Conservation (phyloP, 2,329 filamentous ascomycete species). For the Fusarium chlamydosporum region DNA sequence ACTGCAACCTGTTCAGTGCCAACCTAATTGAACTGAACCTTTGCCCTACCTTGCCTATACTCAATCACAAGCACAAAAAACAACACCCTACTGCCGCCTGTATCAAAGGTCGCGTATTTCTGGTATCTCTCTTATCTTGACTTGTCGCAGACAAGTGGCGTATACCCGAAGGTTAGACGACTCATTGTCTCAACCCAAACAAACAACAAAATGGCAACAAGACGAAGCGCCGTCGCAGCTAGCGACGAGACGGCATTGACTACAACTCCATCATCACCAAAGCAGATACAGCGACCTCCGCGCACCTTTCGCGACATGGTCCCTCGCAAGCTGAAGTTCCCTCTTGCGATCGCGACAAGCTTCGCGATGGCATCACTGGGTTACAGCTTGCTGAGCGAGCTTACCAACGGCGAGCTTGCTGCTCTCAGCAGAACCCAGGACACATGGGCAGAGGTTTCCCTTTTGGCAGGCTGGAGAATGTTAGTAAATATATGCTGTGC, state of each 20-base stretch:
- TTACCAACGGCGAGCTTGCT: constrained; percentile 75
- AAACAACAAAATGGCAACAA: constrained; percentile 42
- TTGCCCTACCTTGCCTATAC: constrained; percentile 9
- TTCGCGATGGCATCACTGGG: constrained; percentile 74
- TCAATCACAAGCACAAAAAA: constrained; percentile 29
- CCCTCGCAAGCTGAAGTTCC: constrained; percentile 64
- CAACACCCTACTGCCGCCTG: background rate
- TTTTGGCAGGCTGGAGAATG: constrained; percentile 68
- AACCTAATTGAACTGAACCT: background rate
- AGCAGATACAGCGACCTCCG: constrained; percentile 22
- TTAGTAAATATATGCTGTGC: constrained; percentile 57
- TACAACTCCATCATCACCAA: constrained; percentile 30
- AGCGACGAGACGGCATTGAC: constrained; percentile 40
- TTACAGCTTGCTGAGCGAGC: constrained; percentile 72
- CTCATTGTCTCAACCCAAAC: constrained; percentile 5
- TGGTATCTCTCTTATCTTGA: constrained; percentile 3
- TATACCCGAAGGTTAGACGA: background rate
- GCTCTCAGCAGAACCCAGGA: constrained; percentile 74
- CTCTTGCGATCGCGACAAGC: constrained; percentile 67
- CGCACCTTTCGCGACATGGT: constrained; percentile 51
- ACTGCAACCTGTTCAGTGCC: constrained; percentile 9
- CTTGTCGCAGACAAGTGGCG: constrained; percentile 22
- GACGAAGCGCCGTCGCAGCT: constrained; percentile 43
- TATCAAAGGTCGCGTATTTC: constrained; percentile 11
- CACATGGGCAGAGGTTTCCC: constrained; percentile 72